Percentiles rank a stretch among this genome's conserved stretches.
These are phyloP conservation scores for Ilex aquifolium DNA, from an alignment of 257 asterid genomes.

Conservation along the genomic window DNA sequence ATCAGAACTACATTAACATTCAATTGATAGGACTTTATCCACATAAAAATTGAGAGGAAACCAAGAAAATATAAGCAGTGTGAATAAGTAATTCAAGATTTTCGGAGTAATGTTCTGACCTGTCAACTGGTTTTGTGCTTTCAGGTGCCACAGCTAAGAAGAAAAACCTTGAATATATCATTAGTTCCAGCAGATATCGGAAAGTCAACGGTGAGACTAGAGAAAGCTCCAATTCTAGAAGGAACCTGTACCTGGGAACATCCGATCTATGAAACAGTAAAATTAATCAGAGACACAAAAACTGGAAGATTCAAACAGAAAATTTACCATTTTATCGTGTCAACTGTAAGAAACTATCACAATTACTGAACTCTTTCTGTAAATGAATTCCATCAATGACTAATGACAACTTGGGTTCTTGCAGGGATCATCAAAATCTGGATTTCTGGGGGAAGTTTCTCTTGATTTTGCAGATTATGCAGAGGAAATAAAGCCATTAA, in stretches of 20 bases:
- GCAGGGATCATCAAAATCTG: constrained; percentile 91
- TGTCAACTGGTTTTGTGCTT: constrained; percentile 5
- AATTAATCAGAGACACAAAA: constrained; percentile 60
- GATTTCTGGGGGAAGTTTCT: constrained; percentile 82
- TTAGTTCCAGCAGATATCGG: constrained; percentile 90
- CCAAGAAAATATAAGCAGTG: too few relatives aligned
- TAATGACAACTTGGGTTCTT: neutral
- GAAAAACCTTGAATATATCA: constrained; percentile 69
- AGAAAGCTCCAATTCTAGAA: constrained; percentile 61
- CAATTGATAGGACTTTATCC: too few relatives aligned
- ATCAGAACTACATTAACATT: too few relatives aligned
- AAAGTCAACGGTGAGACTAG: constrained; percentile 69
- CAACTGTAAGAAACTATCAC: constrained; percentile 48
- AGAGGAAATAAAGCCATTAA: constrained; percentile 52
- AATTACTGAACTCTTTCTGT: too few relatives aligned
- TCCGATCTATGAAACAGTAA: constrained; percentile 77
- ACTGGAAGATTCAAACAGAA: constrained; percentile 70
- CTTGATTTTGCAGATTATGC: constrained; percentile 90
- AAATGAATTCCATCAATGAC: too few relatives aligned
- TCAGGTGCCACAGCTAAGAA: constrained; percentile 88
- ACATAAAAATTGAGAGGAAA: too few relatives aligned
- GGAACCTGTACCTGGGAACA: constrained; percentile 85
- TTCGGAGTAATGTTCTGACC: constrained; percentile 12
- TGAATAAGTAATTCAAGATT: too few relatives aligned
- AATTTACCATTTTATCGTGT: constrained; percentile 62